Evolutionary conservation across 805 yeast genomes (phyloP).

Genomic region (Lipomyces starkeyi): DNA sequence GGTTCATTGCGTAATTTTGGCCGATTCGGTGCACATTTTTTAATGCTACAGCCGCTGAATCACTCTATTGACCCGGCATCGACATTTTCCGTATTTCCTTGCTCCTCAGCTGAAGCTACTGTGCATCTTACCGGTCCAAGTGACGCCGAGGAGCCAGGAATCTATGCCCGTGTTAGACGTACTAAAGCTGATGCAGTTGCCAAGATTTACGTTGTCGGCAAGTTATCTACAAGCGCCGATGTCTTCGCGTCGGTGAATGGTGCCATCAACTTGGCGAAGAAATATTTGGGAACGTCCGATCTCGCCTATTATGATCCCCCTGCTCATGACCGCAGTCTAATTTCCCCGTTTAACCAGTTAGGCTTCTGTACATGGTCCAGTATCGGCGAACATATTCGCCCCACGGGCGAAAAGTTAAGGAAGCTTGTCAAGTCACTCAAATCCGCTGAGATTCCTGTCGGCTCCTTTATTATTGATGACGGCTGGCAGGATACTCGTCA

Average conservation of each 20-base stretch:
- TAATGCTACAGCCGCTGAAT: constrained; percentile 9
- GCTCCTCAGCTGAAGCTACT: constrained; percentile 12
- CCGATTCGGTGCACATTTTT: constrained; percentile 3
- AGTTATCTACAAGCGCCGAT: constrained; percentile 3
- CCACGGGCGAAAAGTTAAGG: not conserved
- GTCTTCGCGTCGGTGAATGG: constrained; percentile 9
- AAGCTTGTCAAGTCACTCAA: constrained; percentile 4
- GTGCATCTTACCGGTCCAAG: constrained; percentile 6
- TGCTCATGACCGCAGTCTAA: not conserved
- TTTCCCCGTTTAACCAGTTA: constrained; percentile 4
- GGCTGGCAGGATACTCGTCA: constrained; percentile 20
- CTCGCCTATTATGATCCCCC: not conserved
- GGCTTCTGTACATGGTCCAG: constrained; percentile 19
- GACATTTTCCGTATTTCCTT: constrained; percentile 12
- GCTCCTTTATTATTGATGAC: constrained; percentile 19
- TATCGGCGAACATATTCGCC: constrained; percentile 9
- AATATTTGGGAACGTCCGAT: constrained; percentile 1
- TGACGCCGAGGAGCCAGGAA: constrained; percentile 8
- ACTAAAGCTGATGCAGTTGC: constrained; percentile 5
- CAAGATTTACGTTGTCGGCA: constrained; percentile 12
- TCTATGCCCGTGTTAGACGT: constrained; percentile 15
- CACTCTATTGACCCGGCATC: constrained; percentile 9
- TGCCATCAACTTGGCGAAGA: constrained; percentile 13
- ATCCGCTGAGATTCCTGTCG: constrained; percentile 12
- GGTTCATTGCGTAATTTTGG: not conserved